Conservation (phyloP, 1,139 yeast species). For the Yamadazyma diospyri region DNA sequence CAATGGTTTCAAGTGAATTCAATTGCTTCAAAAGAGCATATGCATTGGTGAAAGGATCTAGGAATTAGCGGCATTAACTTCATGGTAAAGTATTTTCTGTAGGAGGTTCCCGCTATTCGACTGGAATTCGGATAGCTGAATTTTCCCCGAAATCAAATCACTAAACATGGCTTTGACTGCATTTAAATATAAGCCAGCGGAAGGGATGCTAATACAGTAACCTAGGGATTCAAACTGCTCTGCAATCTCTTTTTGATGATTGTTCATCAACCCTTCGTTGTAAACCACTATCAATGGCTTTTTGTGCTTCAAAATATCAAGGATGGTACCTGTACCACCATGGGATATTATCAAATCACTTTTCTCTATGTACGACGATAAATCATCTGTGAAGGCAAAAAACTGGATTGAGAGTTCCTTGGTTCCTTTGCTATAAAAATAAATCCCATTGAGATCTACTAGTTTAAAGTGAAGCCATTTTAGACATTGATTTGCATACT, state of each 20-base stretch:
- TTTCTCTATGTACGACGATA: conserved; percentile 28
- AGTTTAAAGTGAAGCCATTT: conserved; percentile 15
- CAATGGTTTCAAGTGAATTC: too few relatives aligned
- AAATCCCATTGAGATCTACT: neutral
- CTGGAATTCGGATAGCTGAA: neutral
- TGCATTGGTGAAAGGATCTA: neutral
- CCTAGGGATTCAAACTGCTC: conserved; percentile 13
- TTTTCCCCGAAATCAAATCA: neutral
- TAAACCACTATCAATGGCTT: conserved; percentile 67
- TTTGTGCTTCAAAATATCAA: conserved; percentile 62
- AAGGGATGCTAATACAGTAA: conserved; percentile 7
- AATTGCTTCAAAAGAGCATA: too few relatives aligned
- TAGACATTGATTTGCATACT: conserved; percentile 19
- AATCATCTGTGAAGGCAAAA: conserved; percentile 47
- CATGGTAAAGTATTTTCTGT: conserved; percentile 1
- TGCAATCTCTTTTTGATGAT: conserved; percentile 84
- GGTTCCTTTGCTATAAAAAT: neutral
- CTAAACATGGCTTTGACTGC: neutral
- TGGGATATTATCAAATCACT: conserved; percentile 73
- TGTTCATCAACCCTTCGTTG: conserved; percentile 71
- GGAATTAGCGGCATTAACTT: neutral
- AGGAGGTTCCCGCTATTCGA: neutral
- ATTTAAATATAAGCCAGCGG: neutral
- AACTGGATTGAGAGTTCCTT: conserved; percentile 21
- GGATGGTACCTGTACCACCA: conserved; percentile 91